Evolutionary conservation across 164 flowering plant species (phyloP).

Genomic region (Hamamelis virginiana): DNA sequence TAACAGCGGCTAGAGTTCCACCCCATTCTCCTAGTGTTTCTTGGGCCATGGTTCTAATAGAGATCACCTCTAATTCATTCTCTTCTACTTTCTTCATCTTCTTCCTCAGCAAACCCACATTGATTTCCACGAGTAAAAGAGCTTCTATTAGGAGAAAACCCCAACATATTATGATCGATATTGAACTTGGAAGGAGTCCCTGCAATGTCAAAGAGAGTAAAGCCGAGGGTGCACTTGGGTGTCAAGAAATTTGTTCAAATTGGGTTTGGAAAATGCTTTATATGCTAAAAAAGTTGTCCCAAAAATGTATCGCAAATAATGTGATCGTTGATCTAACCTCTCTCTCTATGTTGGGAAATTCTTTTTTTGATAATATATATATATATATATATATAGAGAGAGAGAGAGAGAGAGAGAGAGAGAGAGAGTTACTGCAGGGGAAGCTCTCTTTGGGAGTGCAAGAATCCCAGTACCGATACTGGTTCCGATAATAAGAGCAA

Average conservation of each 20-base stretch:
- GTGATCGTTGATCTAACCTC: too few relatives aligned
- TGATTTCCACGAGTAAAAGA: conserved; percentile 63
- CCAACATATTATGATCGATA: conserved; percentile 61
- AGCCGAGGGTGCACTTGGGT: too few relatives aligned
- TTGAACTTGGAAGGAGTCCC: conserved; percentile 77
- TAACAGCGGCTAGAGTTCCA: conserved; percentile 50
- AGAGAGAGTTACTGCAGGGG: conserved; percentile 56
- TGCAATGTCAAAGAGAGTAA: conserved; percentile 24
- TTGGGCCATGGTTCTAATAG: conserved; percentile 82
- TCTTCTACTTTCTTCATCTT: conserved; percentile 29
- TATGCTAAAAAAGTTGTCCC: too few relatives aligned
- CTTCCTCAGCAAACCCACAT: conserved; percentile 45
- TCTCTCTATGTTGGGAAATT: too few relatives aligned
- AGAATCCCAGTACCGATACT: conserved; percentile 85
- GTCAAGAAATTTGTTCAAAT: too few relatives aligned
- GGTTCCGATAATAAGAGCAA: conserved; percentile 73
- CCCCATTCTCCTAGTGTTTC: conserved; percentile 75
- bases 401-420: conserved; percentile 19
- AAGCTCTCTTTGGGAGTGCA: conserved; percentile 69
- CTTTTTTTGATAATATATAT: too few relatives aligned
- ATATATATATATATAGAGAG: too few relatives aligned
- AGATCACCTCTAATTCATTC: conserved; percentile 50
- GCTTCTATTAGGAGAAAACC: conserved; percentile 79
- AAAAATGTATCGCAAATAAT: too few relatives aligned
- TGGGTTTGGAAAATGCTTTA: too few relatives aligned